These are phyloP conservation scores for Calonectria henricotiae DNA, from an alignment of 2,329 filamentous ascomycete species.

Conservation along the genomic window DNA sequence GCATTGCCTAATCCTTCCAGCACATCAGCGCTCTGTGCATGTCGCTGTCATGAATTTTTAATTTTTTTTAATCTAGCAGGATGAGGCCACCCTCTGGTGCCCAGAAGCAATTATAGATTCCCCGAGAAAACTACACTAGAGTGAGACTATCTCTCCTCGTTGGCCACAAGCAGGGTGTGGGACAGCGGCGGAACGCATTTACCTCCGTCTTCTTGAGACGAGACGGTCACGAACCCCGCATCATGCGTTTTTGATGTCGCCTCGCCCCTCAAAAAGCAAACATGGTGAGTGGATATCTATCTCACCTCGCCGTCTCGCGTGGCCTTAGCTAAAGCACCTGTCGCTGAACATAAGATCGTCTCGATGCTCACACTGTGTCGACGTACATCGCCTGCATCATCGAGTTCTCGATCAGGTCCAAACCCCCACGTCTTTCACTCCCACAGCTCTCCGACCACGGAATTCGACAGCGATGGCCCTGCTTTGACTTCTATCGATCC, in stretches of 20 bases:
- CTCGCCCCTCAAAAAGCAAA: slow-evolving; percentile 35
- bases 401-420: slow-evolving; percentile 26
- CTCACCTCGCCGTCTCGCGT: neutral
- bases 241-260: slow-evolving; percentile 38
- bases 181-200: slow-evolving; percentile 26
- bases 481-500: neutral
- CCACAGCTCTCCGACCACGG: slow-evolving; percentile 19
- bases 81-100: slow-evolving; percentile 38
- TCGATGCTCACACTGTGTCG: slow-evolving; percentile 17
- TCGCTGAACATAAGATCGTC: slow-evolving; percentile 1
- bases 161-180: slow-evolving; percentile 23
- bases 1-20: neutral
- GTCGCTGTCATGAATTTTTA: slow-evolving; percentile 6
- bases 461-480: slow-evolving; percentile 4
- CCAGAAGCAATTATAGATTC: slow-evolving; percentile 56
- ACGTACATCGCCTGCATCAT: neutral
- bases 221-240: slow-evolving; percentile 42
- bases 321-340: slow-evolving; percentile 1
- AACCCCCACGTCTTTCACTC: slow-evolving; percentile 32
- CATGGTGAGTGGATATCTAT: slow-evolving; percentile 27
- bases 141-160: slow-evolving; percentile 39
- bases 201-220: slow-evolving; percentile 21
- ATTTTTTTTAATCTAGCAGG: slow-evolving; percentile 20
- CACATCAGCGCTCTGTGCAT: neutral
- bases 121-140: slow-evolving; percentile 54